phyloP scores from a whole-genome alignment of 768 basidiomycete genomes.

The Amanita subjunquillea region DNA sequence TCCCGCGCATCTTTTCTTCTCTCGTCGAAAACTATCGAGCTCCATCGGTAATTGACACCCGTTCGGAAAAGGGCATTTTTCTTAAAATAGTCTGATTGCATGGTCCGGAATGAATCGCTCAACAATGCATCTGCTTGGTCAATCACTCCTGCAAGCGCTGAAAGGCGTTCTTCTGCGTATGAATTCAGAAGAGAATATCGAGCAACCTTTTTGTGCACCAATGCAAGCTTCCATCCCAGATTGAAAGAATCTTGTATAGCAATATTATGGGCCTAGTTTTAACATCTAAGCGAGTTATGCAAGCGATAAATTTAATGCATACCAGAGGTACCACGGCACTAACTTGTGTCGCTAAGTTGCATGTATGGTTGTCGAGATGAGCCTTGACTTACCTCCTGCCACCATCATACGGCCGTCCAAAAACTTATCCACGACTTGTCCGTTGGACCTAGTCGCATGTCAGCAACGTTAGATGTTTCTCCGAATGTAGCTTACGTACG shows the following conservation, averaged over 20 bases:
- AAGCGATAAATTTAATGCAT: neutral
- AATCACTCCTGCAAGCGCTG: slow-evolving; percentile 36
- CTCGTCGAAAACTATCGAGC: slow-evolving; percentile 28
- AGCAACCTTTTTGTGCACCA: slow-evolving; percentile 27
- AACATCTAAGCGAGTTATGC: neutral
- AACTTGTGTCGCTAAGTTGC: neutral
- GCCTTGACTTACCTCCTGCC: slow-evolving; percentile 26
- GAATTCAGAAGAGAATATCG: slow-evolving; percentile 25
- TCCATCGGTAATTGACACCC: slow-evolving; percentile 35
- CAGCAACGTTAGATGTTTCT: neutral
- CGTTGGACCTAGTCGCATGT: slow-evolving; percentile 25
- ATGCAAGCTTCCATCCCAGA: slow-evolving; percentile 34
- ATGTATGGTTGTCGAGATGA: neutral
- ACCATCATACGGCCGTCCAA: slow-evolving; percentile 33
- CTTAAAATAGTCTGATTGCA: slow-evolving; percentile 4
- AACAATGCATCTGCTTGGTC: slow-evolving; percentile 22
- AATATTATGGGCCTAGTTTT: slow-evolving; percentile 23
- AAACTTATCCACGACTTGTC: slow-evolving; percentile 36
- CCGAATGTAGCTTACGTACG: neutral
- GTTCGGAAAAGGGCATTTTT: slow-evolving; percentile 21
- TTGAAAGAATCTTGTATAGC: slow-evolving; percentile 30
- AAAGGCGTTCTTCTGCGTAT: slow-evolving; percentile 34
- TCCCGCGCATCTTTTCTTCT: neutral
- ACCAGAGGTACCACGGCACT: neutral
- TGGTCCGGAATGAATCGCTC: slow-evolving; percentile 13